Conservation (phyloP, 345 rosid genomes). For the Eucalyptus pumila region DNA sequence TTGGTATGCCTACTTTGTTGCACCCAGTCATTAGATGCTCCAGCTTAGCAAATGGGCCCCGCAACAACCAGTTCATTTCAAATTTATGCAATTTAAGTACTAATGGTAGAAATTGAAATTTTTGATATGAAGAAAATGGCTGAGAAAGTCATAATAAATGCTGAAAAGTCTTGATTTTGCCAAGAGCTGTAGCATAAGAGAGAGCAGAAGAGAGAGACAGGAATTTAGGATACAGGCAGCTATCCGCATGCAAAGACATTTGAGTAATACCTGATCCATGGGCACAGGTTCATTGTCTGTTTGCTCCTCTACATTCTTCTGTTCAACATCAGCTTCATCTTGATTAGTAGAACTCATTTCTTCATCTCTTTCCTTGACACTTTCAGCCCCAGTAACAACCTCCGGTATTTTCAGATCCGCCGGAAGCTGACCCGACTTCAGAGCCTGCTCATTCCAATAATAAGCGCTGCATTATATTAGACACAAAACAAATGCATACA, state of each 20-base stretch:
- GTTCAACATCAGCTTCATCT: background rate
- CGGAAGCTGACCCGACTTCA: constrained; percentile 91
- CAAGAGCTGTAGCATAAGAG: background rate
- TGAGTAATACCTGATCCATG: constrained; percentile 53
- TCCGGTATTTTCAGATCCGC: constrained; percentile 59
- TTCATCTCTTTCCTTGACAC: constrained; percentile 24
- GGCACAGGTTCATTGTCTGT: constrained; percentile 41
- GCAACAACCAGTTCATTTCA: background rate
- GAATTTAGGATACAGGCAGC: background rate
- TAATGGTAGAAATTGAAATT: background rate
- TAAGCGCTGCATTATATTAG: constrained; percentile 4
- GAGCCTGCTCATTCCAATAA: constrained; percentile 41
- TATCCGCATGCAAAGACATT: background rate
- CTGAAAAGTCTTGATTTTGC: background rate
- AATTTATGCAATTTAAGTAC: background rate
- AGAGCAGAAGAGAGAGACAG: background rate
- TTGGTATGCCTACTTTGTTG: background rate
- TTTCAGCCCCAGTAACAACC: constrained; percentile 6
- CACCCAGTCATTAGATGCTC: background rate
- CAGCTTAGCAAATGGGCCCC: background rate
- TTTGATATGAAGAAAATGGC: background rate
- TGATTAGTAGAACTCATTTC: constrained; percentile 9
- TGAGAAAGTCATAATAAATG: background rate
- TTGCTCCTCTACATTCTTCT: background rate
- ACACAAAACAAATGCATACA: background rate